Evolutionary conservation across 768 basidiomycete species (phyloP), one percentile per base, ranked within the genome.

Genomic region (Amanita pseudoporphyria): DNA sequence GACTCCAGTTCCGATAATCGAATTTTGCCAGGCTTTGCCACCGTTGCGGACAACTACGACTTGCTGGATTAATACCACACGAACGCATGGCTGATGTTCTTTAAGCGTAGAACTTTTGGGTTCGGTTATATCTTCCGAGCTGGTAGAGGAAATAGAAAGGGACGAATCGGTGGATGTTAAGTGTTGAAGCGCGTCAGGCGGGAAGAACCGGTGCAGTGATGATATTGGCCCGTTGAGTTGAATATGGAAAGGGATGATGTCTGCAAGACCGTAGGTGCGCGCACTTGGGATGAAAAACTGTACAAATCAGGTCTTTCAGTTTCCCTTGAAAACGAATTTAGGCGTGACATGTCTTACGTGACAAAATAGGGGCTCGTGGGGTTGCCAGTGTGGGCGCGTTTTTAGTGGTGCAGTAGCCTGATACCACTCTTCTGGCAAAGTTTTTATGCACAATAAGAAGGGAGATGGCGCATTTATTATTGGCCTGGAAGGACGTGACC

Each of bases 381-480:
- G 45, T 9, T 56, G 52, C 1, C 70, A 65, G 6, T 57, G 56
- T 18, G 58, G 53, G 14, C 69, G 65, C 26, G 68, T 66, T 38
- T 68, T 61, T 56, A 83, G 58, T 14, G 60, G 59, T 22, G 71
- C 69, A 10, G 67, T 62, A 6, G 57, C 71, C 59, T 74, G 82
- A 58, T 63, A 68, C 80, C 81, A 86, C 58, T 85, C 84, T 57
- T 83, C 83, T 9, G 84, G 82, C 3, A 72, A 67, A 0, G 70
- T 65, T 59, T 84, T 84, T 49, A 86, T 60, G 2, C 75, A 73
- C 0, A 74, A 73, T 52, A 81, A 70, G 58, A 85, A 80, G 22
- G 71, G 63, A 0, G n/a, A n/a, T n/a, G 71, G 64, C 10, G 64
- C 64, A 1, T 69, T 61, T 10, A 78, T 58, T 33, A 82, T 76